These are phyloP conservation scores for Penicillium brasilianum DNA, from an alignment of 2,329 filamentous ascomycete species.

Conservation along the genomic window DNA sequence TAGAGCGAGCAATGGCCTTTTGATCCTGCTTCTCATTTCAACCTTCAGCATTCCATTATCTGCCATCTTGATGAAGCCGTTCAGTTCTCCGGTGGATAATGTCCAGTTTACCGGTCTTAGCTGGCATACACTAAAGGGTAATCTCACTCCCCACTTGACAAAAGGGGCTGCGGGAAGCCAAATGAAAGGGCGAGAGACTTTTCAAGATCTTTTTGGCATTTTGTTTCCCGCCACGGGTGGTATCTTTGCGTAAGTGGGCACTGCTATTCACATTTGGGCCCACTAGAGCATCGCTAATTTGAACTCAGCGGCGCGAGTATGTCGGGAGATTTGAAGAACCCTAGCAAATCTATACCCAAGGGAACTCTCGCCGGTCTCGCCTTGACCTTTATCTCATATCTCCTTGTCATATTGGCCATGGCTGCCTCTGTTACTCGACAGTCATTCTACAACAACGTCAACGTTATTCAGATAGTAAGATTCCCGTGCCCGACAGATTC, in stretches of 20 bases:
- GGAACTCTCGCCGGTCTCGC: constrained; percentile 80
- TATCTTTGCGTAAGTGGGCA: constrained; percentile 58
- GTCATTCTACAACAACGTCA: constrained; percentile 75
- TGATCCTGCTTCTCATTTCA: constrained; percentile 72
- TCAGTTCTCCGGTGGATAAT: constrained; percentile 64
- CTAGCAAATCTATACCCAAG: constrained; percentile 81
- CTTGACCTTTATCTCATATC: constrained; percentile 76
- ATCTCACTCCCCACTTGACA: constrained; percentile 71
- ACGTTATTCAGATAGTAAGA: constrained; percentile 73
- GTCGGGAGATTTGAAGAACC: constrained; percentile 83
- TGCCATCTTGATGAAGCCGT: constrained; percentile 70
- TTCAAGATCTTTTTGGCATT: constrained; percentile 83
- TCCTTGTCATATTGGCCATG: constrained; percentile 77
- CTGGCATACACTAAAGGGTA: constrained; percentile 70
- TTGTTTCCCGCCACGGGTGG: constrained; percentile 74
- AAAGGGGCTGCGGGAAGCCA: constrained; percentile 66
- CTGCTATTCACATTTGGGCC: constrained; percentile 47
- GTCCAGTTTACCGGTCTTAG: constrained; percentile 81
- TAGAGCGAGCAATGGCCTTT: constrained; percentile 76
- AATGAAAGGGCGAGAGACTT: constrained; percentile 68
- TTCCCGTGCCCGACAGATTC: constrained; percentile 5
- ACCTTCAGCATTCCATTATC: constrained; percentile 84
- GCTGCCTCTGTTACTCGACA: constrained; percentile 74
- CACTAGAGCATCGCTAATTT: constrained; percentile 55
- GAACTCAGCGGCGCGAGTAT: constrained; percentile 73